Evolutionary conservation across 78 protist species (phyloP).

Genomic region (Emiliania huxleyi): DNA sequence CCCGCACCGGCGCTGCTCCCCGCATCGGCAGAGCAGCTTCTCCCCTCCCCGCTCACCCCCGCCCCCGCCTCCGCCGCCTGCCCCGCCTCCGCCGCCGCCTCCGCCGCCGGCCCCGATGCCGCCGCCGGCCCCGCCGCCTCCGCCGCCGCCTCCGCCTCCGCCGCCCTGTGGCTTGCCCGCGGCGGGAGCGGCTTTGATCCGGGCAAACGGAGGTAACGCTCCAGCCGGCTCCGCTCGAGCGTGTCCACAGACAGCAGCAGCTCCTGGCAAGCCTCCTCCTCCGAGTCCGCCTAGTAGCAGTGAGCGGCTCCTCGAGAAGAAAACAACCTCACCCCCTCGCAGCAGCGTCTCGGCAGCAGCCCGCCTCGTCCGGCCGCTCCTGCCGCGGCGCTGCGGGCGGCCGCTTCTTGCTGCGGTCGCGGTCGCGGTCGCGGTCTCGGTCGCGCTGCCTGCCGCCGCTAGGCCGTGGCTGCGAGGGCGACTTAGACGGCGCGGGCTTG

Average conservation of each 20-base stretch:
- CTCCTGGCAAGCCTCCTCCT: not conserved
- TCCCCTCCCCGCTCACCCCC: no score
- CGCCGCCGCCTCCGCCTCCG: not conserved
- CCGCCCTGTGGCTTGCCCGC: not conserved
- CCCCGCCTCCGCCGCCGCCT: not conserved
- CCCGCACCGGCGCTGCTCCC: not conserved
- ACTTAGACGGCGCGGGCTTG: not conserved
- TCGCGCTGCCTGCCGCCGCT: not conserved
- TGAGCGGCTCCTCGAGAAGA: not conserved
- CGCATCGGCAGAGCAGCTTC: not conserved
- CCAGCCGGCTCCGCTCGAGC: not conserved
- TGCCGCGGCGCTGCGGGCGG: not conserved
- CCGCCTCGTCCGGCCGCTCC: no score
- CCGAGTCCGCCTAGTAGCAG: not conserved
- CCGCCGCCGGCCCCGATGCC: not conserved
- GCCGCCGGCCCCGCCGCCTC: not conserved
- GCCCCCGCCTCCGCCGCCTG: not conserved
- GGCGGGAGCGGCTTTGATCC: not conserved
- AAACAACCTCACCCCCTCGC: not conserved
- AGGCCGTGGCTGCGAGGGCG: not conserved
- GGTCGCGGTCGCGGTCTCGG: not conserved
- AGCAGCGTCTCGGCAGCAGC: not conserved
- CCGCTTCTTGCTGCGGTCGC: not conserved
- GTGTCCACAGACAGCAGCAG: not conserved
- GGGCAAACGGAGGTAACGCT: not conserved